Base-by-base conservation (phyloP, 768 basidiomycete species). In the Pholiota conissans region DNA sequence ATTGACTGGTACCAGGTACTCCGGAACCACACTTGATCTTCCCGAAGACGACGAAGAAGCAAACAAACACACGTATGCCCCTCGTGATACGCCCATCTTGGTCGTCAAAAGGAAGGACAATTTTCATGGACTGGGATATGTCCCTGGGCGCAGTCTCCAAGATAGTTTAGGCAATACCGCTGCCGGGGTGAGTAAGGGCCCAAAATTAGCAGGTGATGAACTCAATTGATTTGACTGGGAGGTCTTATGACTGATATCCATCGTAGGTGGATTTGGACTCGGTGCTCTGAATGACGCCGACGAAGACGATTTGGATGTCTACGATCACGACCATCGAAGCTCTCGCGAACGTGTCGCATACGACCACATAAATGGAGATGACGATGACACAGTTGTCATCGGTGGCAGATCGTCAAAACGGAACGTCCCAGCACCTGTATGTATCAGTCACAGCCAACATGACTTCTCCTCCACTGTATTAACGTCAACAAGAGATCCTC, bases 271-370 rank as follows among this genome's bases (percentile, higher is more conserved):
- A 1, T 96, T 95, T 65, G 94, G 93, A 34, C 76, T 95, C 16
- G 93, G 93, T 5, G 92, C 91, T 1, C 72, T 94, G 16, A 97
- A 96, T 66, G 95, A 97, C 54, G 95, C 93, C 2, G 95, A 98
- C 49, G 93, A 95, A 47, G 95, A 98, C 67, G 95, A 95, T 66
- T 52, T 92, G 30, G 93, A 95, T 62, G 78, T 94, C 4, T 95
- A 95, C 63, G 91, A 93, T 63, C 73, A 76, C 35, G 65, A 62
- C 1, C 55, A 69, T 29, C 66, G 67, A 13, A 63, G 64, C 8
- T 72, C 75, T 14, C 74, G 78, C 59, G 80, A 74, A 57, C 77
- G 82, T 35, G 76, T 84, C 42, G 89, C 89, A 6, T 91, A 88
- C 65, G 90, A 94, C 62, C 73, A 75, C 28, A 72, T 71, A 16